phyloP scores from a whole-genome alignment of 169 alveolate species.

The Perkinsus chesapeaki region DNA sequence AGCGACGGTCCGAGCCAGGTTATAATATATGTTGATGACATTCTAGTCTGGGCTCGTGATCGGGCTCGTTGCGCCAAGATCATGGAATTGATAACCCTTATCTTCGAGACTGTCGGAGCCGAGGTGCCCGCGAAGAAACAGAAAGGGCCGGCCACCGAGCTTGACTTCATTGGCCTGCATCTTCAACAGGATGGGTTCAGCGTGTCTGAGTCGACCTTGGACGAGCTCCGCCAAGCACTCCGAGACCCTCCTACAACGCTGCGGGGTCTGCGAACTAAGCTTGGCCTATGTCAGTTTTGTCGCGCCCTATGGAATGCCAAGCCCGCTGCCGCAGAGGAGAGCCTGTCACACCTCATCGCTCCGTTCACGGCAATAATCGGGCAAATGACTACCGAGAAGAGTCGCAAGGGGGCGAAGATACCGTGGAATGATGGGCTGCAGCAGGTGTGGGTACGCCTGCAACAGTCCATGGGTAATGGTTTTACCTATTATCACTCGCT shows the following conservation, averaged over 20 bases:
- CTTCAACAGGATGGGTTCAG: background rate
- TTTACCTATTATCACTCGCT: background rate
- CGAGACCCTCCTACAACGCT: background rate
- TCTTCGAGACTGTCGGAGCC: background rate
- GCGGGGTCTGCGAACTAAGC: background rate
- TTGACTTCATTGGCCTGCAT: background rate
- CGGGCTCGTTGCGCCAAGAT: background rate
- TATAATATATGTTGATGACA: background rate
- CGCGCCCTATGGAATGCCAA: background rate
- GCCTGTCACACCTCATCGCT: background rate
- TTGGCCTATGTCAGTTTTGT: background rate
- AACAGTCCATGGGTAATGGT: background rate
- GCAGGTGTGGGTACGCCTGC: background rate
- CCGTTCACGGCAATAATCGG: background rate
- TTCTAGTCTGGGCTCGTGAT: background rate
- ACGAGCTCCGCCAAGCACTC: background rate
- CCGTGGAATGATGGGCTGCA: background rate
- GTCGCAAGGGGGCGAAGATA: background rate
- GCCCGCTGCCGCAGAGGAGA: background rate
- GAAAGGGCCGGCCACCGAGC: background rate
- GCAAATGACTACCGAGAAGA: background rate
- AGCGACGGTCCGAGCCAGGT: background rate
- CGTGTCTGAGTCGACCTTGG: background rate
- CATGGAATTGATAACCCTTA: background rate
- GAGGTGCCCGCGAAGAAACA: background rate